Base-by-base conservation (phyloP, 805 yeast species). In the Candida corydali region DNA sequence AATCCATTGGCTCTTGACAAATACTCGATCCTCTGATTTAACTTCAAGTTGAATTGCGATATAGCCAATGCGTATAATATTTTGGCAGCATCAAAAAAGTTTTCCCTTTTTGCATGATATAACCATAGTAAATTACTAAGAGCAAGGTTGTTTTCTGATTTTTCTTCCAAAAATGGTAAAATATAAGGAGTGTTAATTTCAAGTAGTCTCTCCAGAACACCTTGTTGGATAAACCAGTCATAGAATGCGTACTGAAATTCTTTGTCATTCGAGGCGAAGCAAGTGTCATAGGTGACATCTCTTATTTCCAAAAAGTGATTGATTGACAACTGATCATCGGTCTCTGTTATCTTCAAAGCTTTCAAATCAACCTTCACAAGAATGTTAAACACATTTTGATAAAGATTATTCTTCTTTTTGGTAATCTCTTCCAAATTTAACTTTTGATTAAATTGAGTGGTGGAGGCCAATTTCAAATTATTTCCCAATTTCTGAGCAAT, bases 1-100 rank as follows among this genome's bases (percentile, higher is more conserved):
- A 86, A 88, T 3, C 96, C 96, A 57, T 83, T 84, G 1, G 97
- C 97, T 47, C 97, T 75, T 1, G 97, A 86, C 37, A 93, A 67
- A 54, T 75, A 87, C 59, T 89, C 96, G 29, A 91, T 82, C 55
- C 98, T 75, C 50, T 82, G 81, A 26, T 75, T 71, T 40, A 91
- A 70, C 25, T 73, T 63, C 34, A 91, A 67, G 8, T 74, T 73
- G 56, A 87, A 86, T 36, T 78, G 81, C 12, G 94, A 82, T 15
- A 79, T 64, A 0, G 96, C 82, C 39, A 93, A 64, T 5, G 77
- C 73, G 50, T 82, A 83, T 36, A 69, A 56, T 16, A 85, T 83
- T 45, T 76, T 76, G 0, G 97, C 96, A n/a, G 98, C 95, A 25
- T 80, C 79, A 48, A 75, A 80, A 56, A 80, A 82, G 41, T 81